Evolutionary conservation across 78 protist species (phyloP).

Genomic region (slime mould (Dictyostelium discoideum)): DNA sequence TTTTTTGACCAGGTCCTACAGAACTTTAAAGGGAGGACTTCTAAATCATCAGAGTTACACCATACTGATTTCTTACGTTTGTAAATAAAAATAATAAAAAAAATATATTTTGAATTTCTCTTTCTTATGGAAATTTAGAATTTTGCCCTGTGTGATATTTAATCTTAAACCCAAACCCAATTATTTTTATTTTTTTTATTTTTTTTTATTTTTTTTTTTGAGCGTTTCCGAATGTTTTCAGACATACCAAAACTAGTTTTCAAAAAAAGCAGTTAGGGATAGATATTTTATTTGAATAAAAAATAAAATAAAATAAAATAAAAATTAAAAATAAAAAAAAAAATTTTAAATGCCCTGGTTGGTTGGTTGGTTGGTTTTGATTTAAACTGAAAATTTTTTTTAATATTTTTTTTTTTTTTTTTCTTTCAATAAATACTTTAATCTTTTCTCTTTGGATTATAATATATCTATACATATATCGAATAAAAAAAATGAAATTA

Average conservation of each 20-base stretch:
- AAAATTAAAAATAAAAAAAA: background rate
- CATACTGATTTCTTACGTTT: too few species aligned
- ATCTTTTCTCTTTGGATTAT: background rate
- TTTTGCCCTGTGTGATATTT: too few species aligned
- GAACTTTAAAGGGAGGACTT: too few species aligned
- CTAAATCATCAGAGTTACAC: too few species aligned
- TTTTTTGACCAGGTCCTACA: too few species aligned
- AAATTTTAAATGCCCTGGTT: background rate
- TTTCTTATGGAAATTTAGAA: too few species aligned
- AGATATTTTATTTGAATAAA: background rate
- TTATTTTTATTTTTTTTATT: too few species aligned
- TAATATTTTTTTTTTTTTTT: background rate
- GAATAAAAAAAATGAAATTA: background rate
- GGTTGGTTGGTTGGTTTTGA: background rate
- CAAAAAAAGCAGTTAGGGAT: background rate
- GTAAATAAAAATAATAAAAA: too few species aligned
- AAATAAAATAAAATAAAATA: background rate
- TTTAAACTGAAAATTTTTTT: background rate
- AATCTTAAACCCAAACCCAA: background rate
- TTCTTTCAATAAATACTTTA: background rate
- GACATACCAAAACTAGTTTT: background rate
- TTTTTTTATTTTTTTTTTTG: background rate
- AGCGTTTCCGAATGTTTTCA: background rate
- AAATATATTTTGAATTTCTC: too few species aligned
- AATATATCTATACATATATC: background rate